Conservation (phyloP, 257 asterid species). For the Avicennia marina region DNA sequence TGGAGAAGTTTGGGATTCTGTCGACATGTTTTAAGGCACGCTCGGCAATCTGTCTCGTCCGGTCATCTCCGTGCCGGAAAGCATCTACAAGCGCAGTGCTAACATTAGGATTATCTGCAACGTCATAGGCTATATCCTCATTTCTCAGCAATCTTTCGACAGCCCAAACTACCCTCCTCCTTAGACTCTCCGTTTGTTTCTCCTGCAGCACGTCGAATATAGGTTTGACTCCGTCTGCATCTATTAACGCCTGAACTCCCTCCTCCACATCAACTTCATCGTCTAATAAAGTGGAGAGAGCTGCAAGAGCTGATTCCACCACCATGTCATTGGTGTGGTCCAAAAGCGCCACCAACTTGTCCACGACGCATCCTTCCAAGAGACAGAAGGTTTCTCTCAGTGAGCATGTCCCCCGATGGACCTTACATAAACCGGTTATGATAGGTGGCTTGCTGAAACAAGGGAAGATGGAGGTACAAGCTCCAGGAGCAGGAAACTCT, state of each 20-base stretch:
- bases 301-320: constrained; percentile 89
- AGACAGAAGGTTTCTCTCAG: constrained; percentile 74
- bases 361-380: constrained; percentile 79
- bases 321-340: constrained; percentile 82
- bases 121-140: constrained; percentile 56
- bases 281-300: constrained; percentile 69
- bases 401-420: constrained; percentile 75
- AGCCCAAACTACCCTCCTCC: constrained; percentile 85
- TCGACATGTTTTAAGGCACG: constrained; percentile 81
- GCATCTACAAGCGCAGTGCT: constrained; percentile 93
- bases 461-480: constrained; percentile 59
- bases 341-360: constrained; percentile 69
- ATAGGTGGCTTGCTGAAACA: constrained; percentile 62
- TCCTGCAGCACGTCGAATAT: constrained; percentile 68
- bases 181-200: constrained; percentile 68
- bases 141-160: constrained; percentile 74
- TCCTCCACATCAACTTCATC: constrained; percentile 75
- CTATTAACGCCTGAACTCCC: constrained; percentile 67
- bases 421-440: constrained; percentile 59
- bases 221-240: constrained; percentile 67
- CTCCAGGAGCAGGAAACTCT: constrained; percentile 51
- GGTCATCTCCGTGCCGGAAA: constrained; percentile 77
- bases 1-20: constrained; percentile 84
- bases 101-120: constrained; percentile 68
- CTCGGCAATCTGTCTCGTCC: constrained; percentile 89